phyloP scores from a whole-genome alignment of 2,329 filamentous ascomycete genomes.

The Sclerotinia glacialis region DNA sequence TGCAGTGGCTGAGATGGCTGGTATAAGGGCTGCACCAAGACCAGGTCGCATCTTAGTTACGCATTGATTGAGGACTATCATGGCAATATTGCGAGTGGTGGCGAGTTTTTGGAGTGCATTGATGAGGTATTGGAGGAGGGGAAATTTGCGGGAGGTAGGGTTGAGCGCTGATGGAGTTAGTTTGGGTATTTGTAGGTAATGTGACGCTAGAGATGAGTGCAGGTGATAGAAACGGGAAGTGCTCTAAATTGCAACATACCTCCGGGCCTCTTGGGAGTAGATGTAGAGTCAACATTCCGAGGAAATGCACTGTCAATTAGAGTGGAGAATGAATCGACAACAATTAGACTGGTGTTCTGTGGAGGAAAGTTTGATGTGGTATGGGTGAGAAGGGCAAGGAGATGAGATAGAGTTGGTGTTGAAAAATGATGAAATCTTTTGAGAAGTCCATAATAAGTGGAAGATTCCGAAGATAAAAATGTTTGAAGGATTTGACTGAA shows the following conservation, averaged over 20 bases:
- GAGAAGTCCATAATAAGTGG: constrained; percentile 30
- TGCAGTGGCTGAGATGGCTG: constrained; percentile 69
- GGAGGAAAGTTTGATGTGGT: constrained; percentile 64
- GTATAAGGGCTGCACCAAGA: constrained; percentile 65
- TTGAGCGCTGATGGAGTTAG: constrained; percentile 26
- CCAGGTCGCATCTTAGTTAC: constrained; percentile 74
- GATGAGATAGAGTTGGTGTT: constrained; percentile 57
- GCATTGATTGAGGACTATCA: constrained; percentile 75
- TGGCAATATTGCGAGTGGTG: constrained; percentile 66
- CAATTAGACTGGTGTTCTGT: constrained; percentile 60
- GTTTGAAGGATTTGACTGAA: constrained; percentile 47
- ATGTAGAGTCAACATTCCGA: constrained; percentile 47
- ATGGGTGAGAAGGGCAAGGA: constrained; percentile 70
- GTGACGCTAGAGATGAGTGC: background rate
- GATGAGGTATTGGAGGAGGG: constrained; percentile 58
- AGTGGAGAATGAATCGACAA: constrained; percentile 76
- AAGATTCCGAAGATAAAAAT: constrained; percentile 20
- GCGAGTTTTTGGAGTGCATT: constrained; percentile 73
- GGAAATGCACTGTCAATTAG: constrained; percentile 77
- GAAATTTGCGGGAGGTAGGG: constrained; percentile 41
- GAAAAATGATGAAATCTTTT: constrained; percentile 64
- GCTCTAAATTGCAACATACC: constrained; percentile 28
- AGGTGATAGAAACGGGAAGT: background rate
- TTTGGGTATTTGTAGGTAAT: background rate
- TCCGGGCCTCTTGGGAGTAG: constrained; percentile 30